phyloP scores from a whole-genome alignment of 129 eudicot genomes.

The Flaveria linearis region DNA sequence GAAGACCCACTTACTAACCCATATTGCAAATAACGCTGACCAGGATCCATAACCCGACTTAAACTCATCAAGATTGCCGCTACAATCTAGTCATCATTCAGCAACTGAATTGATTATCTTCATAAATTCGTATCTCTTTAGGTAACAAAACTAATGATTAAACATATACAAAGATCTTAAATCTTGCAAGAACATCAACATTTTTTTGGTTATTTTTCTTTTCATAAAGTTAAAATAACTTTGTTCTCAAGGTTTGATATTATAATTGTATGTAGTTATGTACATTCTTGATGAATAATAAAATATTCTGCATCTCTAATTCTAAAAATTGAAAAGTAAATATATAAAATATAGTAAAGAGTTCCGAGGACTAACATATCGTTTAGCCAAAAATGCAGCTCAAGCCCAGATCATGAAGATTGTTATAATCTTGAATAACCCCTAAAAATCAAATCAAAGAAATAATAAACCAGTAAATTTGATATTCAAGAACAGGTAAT shows the following conservation, averaged over 20 bases:
- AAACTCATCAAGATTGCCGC: too few species aligned
- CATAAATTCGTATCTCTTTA: conserved; percentile 10
- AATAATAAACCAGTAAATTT: conserved; percentile 5
- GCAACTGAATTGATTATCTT: not conserved
- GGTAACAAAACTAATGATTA: not conserved
- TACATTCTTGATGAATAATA: not conserved
- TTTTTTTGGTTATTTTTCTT: not conserved
- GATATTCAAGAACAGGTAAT: too few species aligned
- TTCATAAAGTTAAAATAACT: not conserved
- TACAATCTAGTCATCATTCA: conserved; percentile 3
- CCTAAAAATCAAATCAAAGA: conserved; percentile 23
- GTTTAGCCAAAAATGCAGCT: conserved; percentile 34
- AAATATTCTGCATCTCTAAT: not conserved
- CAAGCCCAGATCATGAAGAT: conserved; percentile 37
- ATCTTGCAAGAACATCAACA: not conserved
- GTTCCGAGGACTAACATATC: conserved; percentile 37
- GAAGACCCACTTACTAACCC: too few species aligned
- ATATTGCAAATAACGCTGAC: too few species aligned
- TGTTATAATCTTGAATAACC: conserved; percentile 15
- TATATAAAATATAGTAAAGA: not conserved
- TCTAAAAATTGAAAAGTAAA: not conserved
- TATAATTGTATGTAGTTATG: not conserved
- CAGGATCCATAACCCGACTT: too few species aligned
- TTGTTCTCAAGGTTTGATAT: not conserved
- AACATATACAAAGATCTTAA: not conserved